Evolutionary conservation across 2,329 filamentous ascomycete genomes (phyloP), one percentile per base, ranked within the genome.

Genomic region (Pseudogymnoascus sp.): DNA sequence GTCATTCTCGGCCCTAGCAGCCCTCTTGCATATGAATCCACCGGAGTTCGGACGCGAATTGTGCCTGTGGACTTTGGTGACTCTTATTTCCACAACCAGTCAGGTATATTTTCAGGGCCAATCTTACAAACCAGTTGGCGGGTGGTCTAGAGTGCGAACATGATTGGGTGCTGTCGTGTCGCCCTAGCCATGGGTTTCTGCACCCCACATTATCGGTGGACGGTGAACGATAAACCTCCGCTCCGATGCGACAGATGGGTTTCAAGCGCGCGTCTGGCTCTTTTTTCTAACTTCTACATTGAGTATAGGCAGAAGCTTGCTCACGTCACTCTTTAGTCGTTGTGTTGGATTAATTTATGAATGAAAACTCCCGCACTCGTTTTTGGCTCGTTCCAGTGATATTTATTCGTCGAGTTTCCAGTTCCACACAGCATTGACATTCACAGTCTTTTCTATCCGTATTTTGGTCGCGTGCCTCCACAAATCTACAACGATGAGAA

Each of bases 221-320:
- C 50, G 50, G 50, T 33, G 26, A 33, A 21, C 7, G 2, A 33
- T 10, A 57, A 57, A 57, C 50, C 50, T 57, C 50, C 50, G 50
- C 15, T 33, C 50, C 50, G 28, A 57, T 21, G 11, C 28, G 3
- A 33, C 28, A 4, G 33, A 15, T 11, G 17, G 28, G 28, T 17
- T n/a, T 13, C 28, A 57, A 57, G 50, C 50, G 50, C 50, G 50
- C 28, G 50, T 57, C 17, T 57, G 50, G 15, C 10, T 57, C n/a
- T 35, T 57, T 57, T 57, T 57, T 31, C 50, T 57, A 33, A 33
- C 28, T n/a, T 57, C 50, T 31, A 19, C 2, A 33, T 57, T 57
- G 28, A 57, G 50, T 57, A 57, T 57, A 57, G 50, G 50, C 50
- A 57, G 50, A 35, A 57, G 28, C 35, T 21, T 57, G 50, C 50